Percentiles rank a stretch among this genome's conserved stretches.
phyloP scores from a whole-genome alignment of 2,329 filamentous ascomycete genomes.

The Sporothrix sp. region DNA sequence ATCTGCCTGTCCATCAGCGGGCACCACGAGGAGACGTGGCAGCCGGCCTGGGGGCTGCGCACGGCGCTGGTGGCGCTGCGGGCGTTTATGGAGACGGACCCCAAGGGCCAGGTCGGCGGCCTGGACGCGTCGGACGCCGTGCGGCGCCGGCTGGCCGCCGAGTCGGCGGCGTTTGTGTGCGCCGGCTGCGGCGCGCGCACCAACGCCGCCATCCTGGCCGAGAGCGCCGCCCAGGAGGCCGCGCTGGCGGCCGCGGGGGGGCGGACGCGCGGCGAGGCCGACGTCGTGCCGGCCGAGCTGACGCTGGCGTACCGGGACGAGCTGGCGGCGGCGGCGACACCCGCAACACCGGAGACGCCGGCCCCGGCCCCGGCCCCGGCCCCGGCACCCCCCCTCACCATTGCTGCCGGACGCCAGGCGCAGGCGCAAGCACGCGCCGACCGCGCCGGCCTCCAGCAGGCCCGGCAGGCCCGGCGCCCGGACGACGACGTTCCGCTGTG shows the following conservation, averaged over 20 bases:
- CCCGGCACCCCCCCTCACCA: conserved; percentile 20
- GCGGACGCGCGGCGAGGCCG: neutral
- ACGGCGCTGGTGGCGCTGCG: conserved; percentile 74
- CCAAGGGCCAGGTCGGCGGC: conserved; percentile 80
- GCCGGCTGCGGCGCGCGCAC: conserved; percentile 51
- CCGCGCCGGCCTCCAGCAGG: conserved; percentile 12
- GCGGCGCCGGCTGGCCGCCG: conserved; percentile 57
- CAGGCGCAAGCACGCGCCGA: no score
- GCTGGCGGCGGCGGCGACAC: conserved; percentile 33
- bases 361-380: conserved; percentile 20
- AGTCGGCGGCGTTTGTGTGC: conserved; percentile 60
- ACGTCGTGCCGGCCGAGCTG: conserved; percentile 40
- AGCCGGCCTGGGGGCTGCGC: conserved; percentile 92
- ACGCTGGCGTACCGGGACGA: conserved; percentile 66
- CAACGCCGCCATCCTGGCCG: conserved; percentile 65
- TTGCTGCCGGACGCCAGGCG: neutral
- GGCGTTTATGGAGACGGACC: conserved; percentile 87
- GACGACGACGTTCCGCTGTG: conserved; percentile 54
- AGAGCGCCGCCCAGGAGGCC: conserved; percentile 52
- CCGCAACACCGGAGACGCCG: neutral
- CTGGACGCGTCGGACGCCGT: conserved; percentile 64
- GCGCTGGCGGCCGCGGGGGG: conserved; percentile 20
- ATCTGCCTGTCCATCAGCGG: conserved; percentile 91
- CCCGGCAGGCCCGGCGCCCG: conserved; percentile 10
- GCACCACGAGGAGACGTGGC: conserved; percentile 97